Evolutionary conservation across 345 rosid species (phyloP).

Genomic region (Raphanus sativus): DNA sequence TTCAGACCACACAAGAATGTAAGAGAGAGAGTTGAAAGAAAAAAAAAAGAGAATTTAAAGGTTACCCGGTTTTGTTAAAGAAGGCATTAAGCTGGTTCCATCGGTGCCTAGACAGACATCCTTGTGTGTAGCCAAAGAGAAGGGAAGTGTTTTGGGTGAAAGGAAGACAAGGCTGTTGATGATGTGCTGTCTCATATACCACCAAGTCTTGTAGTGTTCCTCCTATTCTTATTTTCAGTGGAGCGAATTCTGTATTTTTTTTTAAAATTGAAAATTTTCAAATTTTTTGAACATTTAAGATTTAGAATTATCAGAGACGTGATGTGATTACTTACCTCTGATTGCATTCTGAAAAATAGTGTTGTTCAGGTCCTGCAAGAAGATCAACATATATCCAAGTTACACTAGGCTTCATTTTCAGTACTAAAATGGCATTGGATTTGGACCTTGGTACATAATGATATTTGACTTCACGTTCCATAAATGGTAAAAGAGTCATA

Average conservation of each 20-base stretch:
- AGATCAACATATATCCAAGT: conserved; percentile 12
- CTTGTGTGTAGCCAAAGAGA: conserved; percentile 64
- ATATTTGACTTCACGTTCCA: neutral
- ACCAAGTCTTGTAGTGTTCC: conserved; percentile 72
- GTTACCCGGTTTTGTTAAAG: conserved; percentile 56
- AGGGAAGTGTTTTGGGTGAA: conserved; percentile 42
- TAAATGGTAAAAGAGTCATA: conserved; percentile 8
- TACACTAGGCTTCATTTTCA: neutral
- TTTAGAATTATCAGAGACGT: neutral
- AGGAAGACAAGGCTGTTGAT: conserved; percentile 43
- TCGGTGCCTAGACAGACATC: conserved; percentile 61
- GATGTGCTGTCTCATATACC: conserved; percentile 44
- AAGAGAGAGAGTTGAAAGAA: neutral
- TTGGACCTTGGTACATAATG: neutral
- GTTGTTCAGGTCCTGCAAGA: conserved; percentile 62
- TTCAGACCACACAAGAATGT: neutral
- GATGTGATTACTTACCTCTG: conserved; percentile 42
- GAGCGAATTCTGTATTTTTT: conserved; percentile 59
- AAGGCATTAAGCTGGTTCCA: conserved; percentile 70
- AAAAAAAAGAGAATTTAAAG: neutral
- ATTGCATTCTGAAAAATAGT: conserved; percentile 59
- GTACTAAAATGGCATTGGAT: neutral
- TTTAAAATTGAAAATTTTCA: neutral
- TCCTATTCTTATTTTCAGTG: conserved; percentile 73
- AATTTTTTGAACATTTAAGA: neutral